Evolutionary conservation across 257 asterid species (phyloP).

Genomic region (Datura wrightii): DNA sequence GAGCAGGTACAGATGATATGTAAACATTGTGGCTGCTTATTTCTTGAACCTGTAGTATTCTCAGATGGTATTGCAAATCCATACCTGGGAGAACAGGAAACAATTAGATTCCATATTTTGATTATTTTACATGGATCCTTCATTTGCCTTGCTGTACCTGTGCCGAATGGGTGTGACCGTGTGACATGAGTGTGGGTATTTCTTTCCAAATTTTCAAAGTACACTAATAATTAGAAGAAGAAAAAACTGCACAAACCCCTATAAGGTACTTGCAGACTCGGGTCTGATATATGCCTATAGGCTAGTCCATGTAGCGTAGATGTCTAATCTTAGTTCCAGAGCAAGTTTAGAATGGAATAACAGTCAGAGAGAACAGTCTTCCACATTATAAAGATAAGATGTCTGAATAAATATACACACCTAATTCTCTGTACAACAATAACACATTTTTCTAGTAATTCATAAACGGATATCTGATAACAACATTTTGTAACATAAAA

Average conservation of each 20-base stretch:
- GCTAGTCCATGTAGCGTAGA: background rate
- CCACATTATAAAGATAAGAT: background rate
- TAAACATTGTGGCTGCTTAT: background rate
- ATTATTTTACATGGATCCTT: background rate
- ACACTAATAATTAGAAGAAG: background rate
- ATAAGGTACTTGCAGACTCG: background rate
- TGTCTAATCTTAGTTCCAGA: background rate
- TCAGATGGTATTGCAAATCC: background rate
- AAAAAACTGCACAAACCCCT: background rate
- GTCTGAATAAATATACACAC: background rate
- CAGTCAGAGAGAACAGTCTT: background rate
- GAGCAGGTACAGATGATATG: background rate
- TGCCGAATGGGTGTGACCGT: background rate
- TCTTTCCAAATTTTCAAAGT: background rate
- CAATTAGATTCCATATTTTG: background rate
- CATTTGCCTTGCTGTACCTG: background rate
- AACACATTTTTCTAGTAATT: background rate
- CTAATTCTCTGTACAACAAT: background rate
- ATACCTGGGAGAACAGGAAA: background rate
- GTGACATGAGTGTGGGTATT: background rate
- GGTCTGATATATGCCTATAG: background rate
- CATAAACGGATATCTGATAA: background rate
- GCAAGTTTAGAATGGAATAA: background rate
- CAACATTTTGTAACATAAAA: background rate
- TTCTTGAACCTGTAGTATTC: background rate